These are phyloP conservation scores for Trichoderma hamatum DNA, from an alignment of 2,329 filamentous ascomycete genomes.

Conservation along the genomic window DNA sequence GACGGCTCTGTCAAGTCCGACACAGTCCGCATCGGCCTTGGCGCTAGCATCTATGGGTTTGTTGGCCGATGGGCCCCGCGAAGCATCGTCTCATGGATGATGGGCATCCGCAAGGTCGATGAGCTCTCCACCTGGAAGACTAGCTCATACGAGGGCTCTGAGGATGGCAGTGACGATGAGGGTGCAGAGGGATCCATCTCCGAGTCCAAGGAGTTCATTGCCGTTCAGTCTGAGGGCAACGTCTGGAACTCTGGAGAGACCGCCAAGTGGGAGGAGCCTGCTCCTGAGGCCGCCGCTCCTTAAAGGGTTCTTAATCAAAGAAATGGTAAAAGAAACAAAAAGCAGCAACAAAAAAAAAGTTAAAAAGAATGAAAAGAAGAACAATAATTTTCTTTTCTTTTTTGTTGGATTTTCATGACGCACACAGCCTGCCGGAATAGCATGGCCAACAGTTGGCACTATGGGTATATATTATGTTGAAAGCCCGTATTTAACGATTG, in stretches of 20 bases:
- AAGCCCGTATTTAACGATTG: conserved; percentile 25
- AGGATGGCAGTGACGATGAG: conserved; percentile 42
- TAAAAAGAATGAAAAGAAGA: background rate
- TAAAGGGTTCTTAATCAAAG: background rate
- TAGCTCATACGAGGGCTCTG: conserved; percentile 44
- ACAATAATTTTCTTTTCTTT: background rate
- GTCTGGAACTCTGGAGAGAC: conserved; percentile 48
- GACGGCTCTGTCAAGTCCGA: conserved; percentile 63
- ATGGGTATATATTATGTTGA: conserved; percentile 19
- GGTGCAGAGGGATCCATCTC: conserved; percentile 25
- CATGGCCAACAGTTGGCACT: conserved; percentile 18
- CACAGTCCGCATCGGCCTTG: conserved; percentile 79
- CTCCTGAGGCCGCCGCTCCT: conserved; percentile 17
- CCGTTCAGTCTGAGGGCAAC: conserved; percentile 49
- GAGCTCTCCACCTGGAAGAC: conserved; percentile 59
- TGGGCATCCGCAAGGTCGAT: conserved; percentile 71
- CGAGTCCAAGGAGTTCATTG: conserved; percentile 53
- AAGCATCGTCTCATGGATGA: conserved; percentile 86
- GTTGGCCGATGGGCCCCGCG: conserved; percentile 80
- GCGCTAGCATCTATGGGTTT: conserved; percentile 80
- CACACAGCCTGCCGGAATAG: conserved; percentile 10
- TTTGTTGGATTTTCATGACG: background rate
- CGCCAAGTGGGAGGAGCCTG: conserved; percentile 30
- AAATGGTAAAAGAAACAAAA: background rate
- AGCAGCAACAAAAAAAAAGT: background rate